These are phyloP conservation scores for Penicillium decumbens DNA, from an alignment of 2,329 filamentous ascomycete species.

Conservation along the genomic window DNA sequence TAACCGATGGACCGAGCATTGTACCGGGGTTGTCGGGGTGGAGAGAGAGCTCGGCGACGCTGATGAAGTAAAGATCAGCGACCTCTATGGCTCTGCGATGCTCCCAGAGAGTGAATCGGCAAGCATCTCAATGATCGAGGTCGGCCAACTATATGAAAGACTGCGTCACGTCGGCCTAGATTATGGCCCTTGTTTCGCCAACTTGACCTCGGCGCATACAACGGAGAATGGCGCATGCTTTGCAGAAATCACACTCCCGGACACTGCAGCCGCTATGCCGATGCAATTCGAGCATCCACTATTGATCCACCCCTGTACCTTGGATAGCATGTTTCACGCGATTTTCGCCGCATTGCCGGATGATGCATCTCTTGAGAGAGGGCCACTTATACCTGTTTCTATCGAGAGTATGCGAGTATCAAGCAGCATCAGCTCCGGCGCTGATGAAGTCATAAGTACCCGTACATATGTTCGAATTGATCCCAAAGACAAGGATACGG, in stretches of 20 bases:
- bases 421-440: not conserved
- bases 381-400: slow-evolving; percentile 20
- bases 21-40: slow-evolving; percentile 14
- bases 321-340: slow-evolving; percentile 33
- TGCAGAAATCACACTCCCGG: slow-evolving; percentile 23
- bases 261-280: slow-evolving; percentile 28
- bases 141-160: slow-evolving; percentile 23
- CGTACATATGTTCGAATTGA: slow-evolving; percentile 8
- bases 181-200: slow-evolving; percentile 30
- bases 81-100: not conserved
- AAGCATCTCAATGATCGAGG: slow-evolving; percentile 16
- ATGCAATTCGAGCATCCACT: slow-evolving; percentile 22
- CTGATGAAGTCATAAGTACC: slow-evolving; percentile 11
- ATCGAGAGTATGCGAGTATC: slow-evolving; percentile 22
- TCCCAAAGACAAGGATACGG: not conserved
- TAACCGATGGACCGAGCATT: slow-evolving; percentile 26
- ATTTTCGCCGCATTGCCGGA: slow-evolving; percentile 19
- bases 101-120: not conserved
- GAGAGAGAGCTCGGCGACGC: not conserved
- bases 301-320: slow-evolving; percentile 30
- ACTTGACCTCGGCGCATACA: slow-evolving; percentile 15
- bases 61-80: not conserved
- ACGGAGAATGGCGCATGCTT: slow-evolving; percentile 9
- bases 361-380: slow-evolving; percentile 7
- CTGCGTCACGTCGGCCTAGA: slow-evolving; percentile 24